Base-by-base conservation (phyloP, 176 grass and related monocot species). In the Oryza rufipogon region DNA sequence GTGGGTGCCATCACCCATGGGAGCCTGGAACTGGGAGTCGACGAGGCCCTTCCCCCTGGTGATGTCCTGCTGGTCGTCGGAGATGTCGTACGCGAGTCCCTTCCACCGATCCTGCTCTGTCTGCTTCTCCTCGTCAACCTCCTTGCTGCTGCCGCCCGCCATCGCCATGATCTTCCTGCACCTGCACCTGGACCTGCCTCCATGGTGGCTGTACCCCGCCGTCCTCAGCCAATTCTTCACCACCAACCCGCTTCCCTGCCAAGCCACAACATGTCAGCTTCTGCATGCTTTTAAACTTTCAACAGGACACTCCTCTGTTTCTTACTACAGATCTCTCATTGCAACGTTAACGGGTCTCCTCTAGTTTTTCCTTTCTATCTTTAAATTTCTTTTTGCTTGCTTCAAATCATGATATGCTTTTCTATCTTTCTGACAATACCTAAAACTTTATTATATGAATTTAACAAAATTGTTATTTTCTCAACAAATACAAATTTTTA, bases 51-150 rank as follows among this genome's bases (percentile, higher is more conserved):
- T 94, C n/a, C 92, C 92, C 30, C 89, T 65, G 1, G 89, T 91
- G 83, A 91, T 94, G 76, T 94, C 92, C 76, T 94, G 92, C 75
- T 94, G 92, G 83, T 94, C 92, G 19, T 94, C 92, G 1, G 92
- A 94, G 1, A 15, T 68, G 52, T 91, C 92, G 71, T 22, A 84
- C 0, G 68, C 84, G 11, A 94, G 84, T 5, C 89, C 89, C 17
- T 64, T 20, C 92, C 92, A 94, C 56, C 71, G 58, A 81, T 94
- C 88, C 36, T 63, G 41, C 9, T 73, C 66, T 0, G 77, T 67
- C 71, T 91, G 87, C 83, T 91, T 91, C 11, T 4, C 15, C 80
- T 91, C 84, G 22, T 89, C 84, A 0, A 86, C 71, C 2, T 91
- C 90, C 54, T 51, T 87, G 58, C 52, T 58, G 30, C 30, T 15